Percentiles rank a stretch among this genome's conserved stretches.
Conservation (phyloP, 2,329 filamentous ascomycete genomes). For the Phialophora verrucosa region DNA sequence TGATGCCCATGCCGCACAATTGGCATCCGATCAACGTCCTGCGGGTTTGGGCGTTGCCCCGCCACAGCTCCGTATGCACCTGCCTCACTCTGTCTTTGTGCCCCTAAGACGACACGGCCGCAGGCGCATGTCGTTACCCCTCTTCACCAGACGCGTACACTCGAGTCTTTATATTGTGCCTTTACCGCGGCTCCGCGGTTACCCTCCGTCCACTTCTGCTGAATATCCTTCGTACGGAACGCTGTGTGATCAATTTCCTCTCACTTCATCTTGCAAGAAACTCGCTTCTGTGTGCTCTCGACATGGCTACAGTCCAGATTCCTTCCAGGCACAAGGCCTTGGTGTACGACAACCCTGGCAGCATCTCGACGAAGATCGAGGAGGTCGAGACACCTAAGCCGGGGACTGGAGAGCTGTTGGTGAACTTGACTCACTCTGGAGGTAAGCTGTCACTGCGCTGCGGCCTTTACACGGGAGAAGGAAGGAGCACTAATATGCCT, state of each 20-base stretch:
- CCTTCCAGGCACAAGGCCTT: slow-evolving; percentile 67
- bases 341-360: slow-evolving; percentile 70
- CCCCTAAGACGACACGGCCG: neutral
- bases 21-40: neutral
- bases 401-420: slow-evolving; percentile 65
- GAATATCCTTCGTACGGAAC: neutral
- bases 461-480: neutral
- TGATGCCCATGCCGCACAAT: neutral
- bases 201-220: neutral
- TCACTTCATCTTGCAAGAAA: slow-evolving; percentile 1
- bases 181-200: slow-evolving; percentile 4
- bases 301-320: slow-evolving; percentile 50
- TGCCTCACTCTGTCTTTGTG: neutral
- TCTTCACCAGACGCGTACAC: slow-evolving; percentile 17
- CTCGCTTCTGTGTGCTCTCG: slow-evolving; percentile 17
- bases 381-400: slow-evolving; percentile 70
- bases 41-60: neutral
- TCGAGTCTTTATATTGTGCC: slow-evolving; percentile 9
- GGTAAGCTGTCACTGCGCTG: neutral
- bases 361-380: slow-evolving; percentile 67
- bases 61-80: neutral
- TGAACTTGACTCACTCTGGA: slow-evolving; percentile 68
- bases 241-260: neutral
- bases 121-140: neutral
- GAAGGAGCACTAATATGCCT: neutral